Conservation (phyloP, 169 alveolate genomes). For the Besnoitia besnoiti region DNA sequence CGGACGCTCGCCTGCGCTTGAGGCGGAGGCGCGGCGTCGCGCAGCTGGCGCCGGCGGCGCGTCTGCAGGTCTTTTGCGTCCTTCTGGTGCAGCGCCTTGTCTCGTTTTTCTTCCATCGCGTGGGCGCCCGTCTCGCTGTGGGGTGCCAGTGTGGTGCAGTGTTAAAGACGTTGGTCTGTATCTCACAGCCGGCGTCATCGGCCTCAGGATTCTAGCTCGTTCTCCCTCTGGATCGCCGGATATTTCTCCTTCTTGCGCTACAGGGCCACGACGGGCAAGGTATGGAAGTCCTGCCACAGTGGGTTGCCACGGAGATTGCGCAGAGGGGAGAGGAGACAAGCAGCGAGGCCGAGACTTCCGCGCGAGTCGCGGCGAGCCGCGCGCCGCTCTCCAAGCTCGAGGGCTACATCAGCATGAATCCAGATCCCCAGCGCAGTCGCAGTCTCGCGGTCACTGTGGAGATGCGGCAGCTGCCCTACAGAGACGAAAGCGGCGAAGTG, state of each 20-base stretch:
- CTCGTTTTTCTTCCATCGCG: too few relatives aligned
- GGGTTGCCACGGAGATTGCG: neutral
- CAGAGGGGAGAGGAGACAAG: neutral
- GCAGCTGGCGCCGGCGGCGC: too few relatives aligned
- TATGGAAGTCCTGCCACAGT: neutral
- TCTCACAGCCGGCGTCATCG: too few relatives aligned
- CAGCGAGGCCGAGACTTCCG: neutral
- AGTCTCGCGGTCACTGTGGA: conserved; percentile 39
- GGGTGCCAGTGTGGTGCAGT: too few relatives aligned
- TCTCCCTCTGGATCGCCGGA: neutral
- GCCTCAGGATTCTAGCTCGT: neutral
- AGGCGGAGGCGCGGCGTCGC: too few relatives aligned
- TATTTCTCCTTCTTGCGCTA: too few relatives aligned
- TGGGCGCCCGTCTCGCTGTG: too few relatives aligned
- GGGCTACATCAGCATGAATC: conserved; percentile 40
- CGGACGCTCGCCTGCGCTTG: too few relatives aligned
- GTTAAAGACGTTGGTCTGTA: too few relatives aligned
- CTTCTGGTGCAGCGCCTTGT: too few relatives aligned
- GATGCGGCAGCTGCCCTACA: neutral
- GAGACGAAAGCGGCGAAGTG: neutral
- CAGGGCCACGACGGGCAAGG: neutral
- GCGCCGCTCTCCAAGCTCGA: neutral
- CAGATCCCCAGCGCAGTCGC: conserved; percentile 34
- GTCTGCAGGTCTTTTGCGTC: too few relatives aligned
- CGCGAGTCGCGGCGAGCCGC: neutral